These are phyloP conservation scores for Phytopythium ostracodes DNA, from an alignment of 352 stramenopile genomes.

Conservation along the genomic window DNA sequence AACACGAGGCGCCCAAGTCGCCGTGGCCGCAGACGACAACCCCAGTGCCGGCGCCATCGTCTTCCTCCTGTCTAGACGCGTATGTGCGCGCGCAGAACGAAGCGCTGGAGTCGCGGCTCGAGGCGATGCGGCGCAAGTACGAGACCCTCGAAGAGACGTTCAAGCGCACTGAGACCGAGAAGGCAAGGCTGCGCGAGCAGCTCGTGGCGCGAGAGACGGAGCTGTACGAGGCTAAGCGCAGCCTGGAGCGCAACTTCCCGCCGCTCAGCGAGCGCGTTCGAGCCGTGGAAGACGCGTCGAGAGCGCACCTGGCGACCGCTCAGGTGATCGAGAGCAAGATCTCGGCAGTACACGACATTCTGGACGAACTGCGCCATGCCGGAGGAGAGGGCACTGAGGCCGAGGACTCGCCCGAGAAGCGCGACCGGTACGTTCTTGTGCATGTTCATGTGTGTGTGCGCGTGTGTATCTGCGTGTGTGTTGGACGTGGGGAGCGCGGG, in stretches of 20 bases:
- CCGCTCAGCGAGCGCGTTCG: slow-evolving; percentile 23
- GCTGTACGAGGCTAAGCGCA: slow-evolving; percentile 30
- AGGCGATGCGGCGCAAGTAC: slow-evolving; percentile 15
- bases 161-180: slow-evolving; percentile 24
- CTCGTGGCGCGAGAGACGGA: slow-evolving; percentile 43
- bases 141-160: slow-evolving; percentile 30
- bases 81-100: slow-evolving; percentile 25
- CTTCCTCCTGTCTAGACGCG: slow-evolving; percentile 14
- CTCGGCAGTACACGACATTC: slow-evolving; percentile 49
- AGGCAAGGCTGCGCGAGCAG: slow-evolving; percentile 30
- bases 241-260: slow-evolving; percentile 17
- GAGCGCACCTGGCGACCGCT: slow-evolving; percentile 22
- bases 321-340: slow-evolving; percentile 56
- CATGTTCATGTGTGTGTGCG: slow-evolving; percentile 6
- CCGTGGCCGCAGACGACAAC: neutral
- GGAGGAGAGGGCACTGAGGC: slow-evolving; percentile 45
- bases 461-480: slow-evolving; percentile 7
- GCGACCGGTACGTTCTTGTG: slow-evolving; percentile 31
- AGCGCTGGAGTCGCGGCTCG: slow-evolving; percentile 20
- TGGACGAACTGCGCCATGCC: slow-evolving; percentile 49
- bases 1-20: neutral
- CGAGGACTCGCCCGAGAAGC: slow-evolving; percentile 49
- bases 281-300: slow-evolving; percentile 33
- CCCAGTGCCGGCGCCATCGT: neutral
- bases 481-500: slow-evolving; percentile 5